Percentiles rank a stretch among this genome's conserved stretches.
phyloP scores from a whole-genome alignment of 2,329 filamentous ascomycete species.

The Westerdykella ornata region DNA sequence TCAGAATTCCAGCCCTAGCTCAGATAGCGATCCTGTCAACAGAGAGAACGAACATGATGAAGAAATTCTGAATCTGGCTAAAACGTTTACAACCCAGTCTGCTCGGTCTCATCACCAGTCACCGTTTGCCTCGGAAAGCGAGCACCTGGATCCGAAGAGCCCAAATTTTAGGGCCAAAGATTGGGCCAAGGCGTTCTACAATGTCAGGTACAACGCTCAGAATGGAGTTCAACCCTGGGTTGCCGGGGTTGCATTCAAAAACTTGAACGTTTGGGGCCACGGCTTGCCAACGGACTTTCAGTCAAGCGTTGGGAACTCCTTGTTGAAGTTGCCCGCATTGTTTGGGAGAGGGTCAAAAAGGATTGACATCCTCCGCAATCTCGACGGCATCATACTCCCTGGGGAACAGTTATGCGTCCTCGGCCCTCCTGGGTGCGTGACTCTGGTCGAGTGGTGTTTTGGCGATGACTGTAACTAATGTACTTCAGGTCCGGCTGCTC shows the following conservation, averaged over 20 bases:
- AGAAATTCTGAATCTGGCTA: constrained; percentile 31
- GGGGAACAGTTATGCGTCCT: constrained; percentile 69
- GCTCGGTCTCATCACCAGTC: constrained; percentile 30
- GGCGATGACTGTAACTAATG: constrained; percentile 3
- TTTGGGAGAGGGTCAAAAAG: constrained; percentile 44
- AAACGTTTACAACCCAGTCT: constrained; percentile 35
- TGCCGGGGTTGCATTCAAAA: constrained; percentile 57
- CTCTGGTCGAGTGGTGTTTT: too few species aligned
- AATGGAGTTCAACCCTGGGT: constrained; percentile 48
- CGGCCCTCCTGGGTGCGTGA: constrained; percentile 51
- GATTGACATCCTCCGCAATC: constrained; percentile 59
- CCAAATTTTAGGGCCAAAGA: constrained; percentile 38
- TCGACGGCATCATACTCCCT: constrained; percentile 60
- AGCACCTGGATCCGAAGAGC: constrained; percentile 39
- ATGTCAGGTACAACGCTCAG: constrained; percentile 36
- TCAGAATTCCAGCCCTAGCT: constrained; percentile 9
- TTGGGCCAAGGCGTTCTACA: constrained; percentile 44
- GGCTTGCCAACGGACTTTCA: constrained; percentile 62
- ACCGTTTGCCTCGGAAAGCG: constrained; percentile 31
- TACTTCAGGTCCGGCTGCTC: constrained; percentile 55
- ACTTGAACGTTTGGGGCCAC: constrained; percentile 59
- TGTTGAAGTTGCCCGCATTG: constrained; percentile 54
- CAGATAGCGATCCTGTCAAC: constrained; percentile 1
- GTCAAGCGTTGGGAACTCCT: constrained; percentile 55
- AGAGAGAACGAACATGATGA: constrained; percentile 10